Base-by-base conservation (phyloP, 2,329 filamentous ascomycete species). In the Botrytis cinerea region DNA sequence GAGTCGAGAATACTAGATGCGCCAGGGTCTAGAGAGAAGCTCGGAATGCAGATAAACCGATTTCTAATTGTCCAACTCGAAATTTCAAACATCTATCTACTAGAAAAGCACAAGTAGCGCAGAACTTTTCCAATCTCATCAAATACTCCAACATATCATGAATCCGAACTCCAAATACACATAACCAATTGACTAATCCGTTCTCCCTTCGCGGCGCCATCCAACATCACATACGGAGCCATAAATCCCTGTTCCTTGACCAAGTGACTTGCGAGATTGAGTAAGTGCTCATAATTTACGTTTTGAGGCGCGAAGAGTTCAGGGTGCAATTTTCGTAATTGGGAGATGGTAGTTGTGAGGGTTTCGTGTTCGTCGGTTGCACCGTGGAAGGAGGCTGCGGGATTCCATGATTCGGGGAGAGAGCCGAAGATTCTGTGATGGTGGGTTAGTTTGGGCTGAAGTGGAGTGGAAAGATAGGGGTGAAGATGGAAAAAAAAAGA, bases 261-360 rank as follows among this genome's bases (percentile, higher is more conserved):
- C 1, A 79, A 10, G 32, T 74, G 75, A 68, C 75, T 79, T 12
- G 77, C 76, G n/a, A 75, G 75, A 46, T 78, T 74, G 4, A 75
- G 70, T 9, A 76, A 16, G 14, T 38, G 48, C 18, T 28, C 59
- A 2, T 25, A n/a, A 12, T 35, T 25, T 54, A 54, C 5, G 6
- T 35, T 25, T 40, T n/a, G 32, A 73, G 63, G 61, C 69, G 70
- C 18, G 16, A n/a, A 66, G 2, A 67, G 62, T 1, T 68, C 66
- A 0, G 66, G 48, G 9, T 43, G 35, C 5, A 14, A 10, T 12
- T 10, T 0, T 68, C 10, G 66, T 14, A 68, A 6, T 25, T 57
- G 66, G 66, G 48, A 16, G 66, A 68, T 22, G 9, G 66, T 68
- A 35, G 35, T 2, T 57, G 48, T 32, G 48, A 68, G 66, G 10